These are phyloP conservation scores for Elongisporangium senticosum DNA, from an alignment of 352 stramenopile genomes.

Conservation along the genomic window DNA sequence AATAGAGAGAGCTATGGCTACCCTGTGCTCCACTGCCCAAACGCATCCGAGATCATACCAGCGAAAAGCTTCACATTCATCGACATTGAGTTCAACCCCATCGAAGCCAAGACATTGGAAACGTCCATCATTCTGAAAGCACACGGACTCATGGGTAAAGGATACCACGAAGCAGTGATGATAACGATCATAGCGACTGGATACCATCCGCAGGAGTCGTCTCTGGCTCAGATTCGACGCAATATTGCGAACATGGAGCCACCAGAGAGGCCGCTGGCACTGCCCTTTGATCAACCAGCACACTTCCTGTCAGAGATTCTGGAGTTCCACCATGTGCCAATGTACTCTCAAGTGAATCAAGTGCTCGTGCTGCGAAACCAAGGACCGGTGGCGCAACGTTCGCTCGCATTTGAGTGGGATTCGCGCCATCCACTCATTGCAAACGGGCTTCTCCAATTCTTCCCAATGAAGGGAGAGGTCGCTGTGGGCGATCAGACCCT, in stretches of 20 bases:
- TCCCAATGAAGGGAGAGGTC: constrained; percentile 43
- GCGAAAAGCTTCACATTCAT: constrained; percentile 55
- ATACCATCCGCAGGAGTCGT: constrained; percentile 40
- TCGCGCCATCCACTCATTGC: constrained; percentile 40
- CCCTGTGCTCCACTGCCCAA: constrained; percentile 46
- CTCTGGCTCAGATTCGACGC: constrained; percentile 27
- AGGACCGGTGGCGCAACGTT: constrained; percentile 2
- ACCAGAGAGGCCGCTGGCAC: constrained; percentile 24
- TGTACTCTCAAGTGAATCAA: constrained; percentile 34
- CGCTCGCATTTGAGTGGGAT: constrained; percentile 59
- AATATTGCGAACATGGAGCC: constrained; percentile 13
- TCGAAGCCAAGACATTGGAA: constrained; percentile 48
- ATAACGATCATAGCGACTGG: constrained; percentile 52
- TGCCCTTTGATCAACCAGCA: constrained; percentile 31
- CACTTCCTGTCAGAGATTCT: constrained; percentile 48
- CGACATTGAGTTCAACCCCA: constrained; percentile 74
- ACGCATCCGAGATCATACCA: constrained; percentile 50
- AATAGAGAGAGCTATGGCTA: constrained; percentile 52
- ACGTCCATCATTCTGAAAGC: constrained; percentile 57
- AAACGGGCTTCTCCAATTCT: constrained; percentile 41
- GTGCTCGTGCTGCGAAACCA: constrained; percentile 57
- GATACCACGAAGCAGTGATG: constrained; percentile 62
- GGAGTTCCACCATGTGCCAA: constrained; percentile 57
- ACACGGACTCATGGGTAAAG: constrained; percentile 58
- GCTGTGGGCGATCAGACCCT: constrained; percentile 37